Conservation (phyloP, 805 yeast genomes). For the Saccharomycopsis olivae region DNA sequence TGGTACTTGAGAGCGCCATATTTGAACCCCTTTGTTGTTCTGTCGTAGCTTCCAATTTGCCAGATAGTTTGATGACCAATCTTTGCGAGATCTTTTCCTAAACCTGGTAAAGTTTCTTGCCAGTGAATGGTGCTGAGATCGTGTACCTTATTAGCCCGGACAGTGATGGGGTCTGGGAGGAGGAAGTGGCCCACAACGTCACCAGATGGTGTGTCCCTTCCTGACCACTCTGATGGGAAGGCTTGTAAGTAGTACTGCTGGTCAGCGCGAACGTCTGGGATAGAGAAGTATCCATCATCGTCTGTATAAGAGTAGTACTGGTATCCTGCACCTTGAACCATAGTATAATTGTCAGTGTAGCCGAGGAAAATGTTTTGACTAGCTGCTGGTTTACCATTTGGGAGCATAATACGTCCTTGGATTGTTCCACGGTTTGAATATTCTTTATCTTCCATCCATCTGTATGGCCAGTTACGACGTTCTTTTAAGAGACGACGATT, state of each 20-base stretch:
- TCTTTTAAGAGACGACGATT: neutral
- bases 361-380: neutral
- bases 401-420: neutral
- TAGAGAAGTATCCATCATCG: neutral
- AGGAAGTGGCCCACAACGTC: neutral
- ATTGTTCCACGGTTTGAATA: neutral
- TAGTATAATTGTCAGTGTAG: neutral
- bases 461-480: neutral
- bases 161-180: neutral
- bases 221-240: neutral
- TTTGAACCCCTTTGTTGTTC: neutral
- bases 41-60: conserved; percentile 1
- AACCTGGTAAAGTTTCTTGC: neutral
- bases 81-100: neutral
- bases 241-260: neutral
- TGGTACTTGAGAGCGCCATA: neutral
- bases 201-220: neutral
- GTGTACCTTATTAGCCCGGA: neutral
- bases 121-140: neutral
- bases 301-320: neutral
- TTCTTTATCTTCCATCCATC: neutral
- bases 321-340: conserved; percentile 1
- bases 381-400: neutral
- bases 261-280: neutral
- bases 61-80: neutral